Evolutionary conservation across 495 filamentous ascomycete genomes (phyloP).

Genomic region (Daldinia childiae): DNA sequence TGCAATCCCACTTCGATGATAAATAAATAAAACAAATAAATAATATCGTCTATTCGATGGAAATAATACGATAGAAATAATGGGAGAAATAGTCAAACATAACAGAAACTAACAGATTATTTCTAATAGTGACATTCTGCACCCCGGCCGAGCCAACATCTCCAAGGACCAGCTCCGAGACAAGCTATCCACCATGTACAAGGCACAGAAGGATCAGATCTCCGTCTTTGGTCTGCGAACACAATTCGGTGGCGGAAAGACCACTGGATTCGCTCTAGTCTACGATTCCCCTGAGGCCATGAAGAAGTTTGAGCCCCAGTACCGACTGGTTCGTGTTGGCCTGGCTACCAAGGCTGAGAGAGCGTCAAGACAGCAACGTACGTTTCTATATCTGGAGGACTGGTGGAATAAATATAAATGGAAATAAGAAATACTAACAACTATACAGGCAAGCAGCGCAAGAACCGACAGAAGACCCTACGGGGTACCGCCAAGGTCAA

Average conservation of each 20-base stretch:
- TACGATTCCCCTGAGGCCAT: slow-evolving; percentile 96
- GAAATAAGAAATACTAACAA: slow-evolving; percentile 43
- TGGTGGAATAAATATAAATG: not conserved
- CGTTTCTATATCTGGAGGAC: slow-evolving; percentile 53
- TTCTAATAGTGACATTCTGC: slow-evolving; percentile 89
- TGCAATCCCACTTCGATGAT: slow-evolving; percentile 21
- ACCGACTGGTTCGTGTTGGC: slow-evolving; percentile 93
- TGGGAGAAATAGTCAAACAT: not conserved
- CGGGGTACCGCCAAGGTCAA: slow-evolving; percentile 91
- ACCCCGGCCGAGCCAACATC: slow-evolving; percentile 97
- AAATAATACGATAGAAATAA: too few species aligned
- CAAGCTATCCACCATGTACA: slow-evolving; percentile 96
- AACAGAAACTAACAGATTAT: slow-evolving; percentile 34
- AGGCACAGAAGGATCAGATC: slow-evolving; percentile 94
- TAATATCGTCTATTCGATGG: too few species aligned
- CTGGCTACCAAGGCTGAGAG: slow-evolving; percentile 93
- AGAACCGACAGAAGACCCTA: slow-evolving; percentile 99
- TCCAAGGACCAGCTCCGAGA: slow-evolving; percentile 97
- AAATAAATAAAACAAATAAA: not conserved
- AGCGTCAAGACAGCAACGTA: slow-evolving; percentile 98
- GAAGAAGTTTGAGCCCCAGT: slow-evolving; percentile 99
- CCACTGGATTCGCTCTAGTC: slow-evolving; percentile 96
- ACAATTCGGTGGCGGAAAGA: slow-evolving; percentile 99
- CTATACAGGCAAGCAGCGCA: slow-evolving; percentile 96
- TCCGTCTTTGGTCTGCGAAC: slow-evolving; percentile 98